phyloP scores from a whole-genome alignment of 2,329 filamentous ascomycete species.

The Pseudogymnoascus sp. region DNA sequence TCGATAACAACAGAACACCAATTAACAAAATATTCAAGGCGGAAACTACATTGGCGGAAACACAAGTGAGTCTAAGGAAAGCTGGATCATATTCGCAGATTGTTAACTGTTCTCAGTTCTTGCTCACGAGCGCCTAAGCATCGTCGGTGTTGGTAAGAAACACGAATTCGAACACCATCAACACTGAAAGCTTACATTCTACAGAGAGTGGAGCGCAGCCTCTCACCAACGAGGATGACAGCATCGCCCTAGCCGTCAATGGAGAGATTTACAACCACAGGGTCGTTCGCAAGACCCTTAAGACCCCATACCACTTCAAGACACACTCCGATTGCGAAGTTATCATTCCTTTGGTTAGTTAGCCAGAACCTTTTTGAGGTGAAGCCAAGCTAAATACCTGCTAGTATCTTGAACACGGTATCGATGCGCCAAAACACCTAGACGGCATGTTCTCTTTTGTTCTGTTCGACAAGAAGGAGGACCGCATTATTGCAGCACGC shows the following conservation, averaged over 20 bases:
- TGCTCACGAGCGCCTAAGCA: conserved; percentile 93
- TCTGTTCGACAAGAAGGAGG: conserved; percentile 88
- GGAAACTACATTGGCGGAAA: conserved; percentile 84
- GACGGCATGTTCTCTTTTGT: conserved; percentile 99
- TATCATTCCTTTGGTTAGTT: conserved; percentile 84
- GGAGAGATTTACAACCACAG: conserved; percentile 99
- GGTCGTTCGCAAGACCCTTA: conserved; percentile 78
- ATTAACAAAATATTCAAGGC: conserved; percentile 41
- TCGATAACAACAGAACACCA: conserved; percentile 18
- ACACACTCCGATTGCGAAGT: conserved; percentile 98
- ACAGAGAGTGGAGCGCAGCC: conserved; percentile 92
- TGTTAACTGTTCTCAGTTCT: conserved; percentile 52
- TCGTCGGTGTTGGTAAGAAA: conserved; percentile 82
- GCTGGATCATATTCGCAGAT: background rate
- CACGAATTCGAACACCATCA: conserved; percentile 7
- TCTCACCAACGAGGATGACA: conserved; percentile 82
- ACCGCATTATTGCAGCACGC: conserved; percentile 86
- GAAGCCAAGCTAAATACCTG: conserved; percentile 11
- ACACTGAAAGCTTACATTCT: conserved; percentile 7
- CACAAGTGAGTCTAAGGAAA: conserved; percentile 58
- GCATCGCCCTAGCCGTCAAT: conserved; percentile 89
- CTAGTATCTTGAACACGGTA: conserved; percentile 83
- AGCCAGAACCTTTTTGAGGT: background rate
- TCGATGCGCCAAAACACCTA: conserved; percentile 85
- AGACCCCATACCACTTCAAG: conserved; percentile 89